phyloP scores from a whole-genome alignment of 2,329 filamentous ascomycete genomes.

The Rhinocladiella mackenziei region DNA sequence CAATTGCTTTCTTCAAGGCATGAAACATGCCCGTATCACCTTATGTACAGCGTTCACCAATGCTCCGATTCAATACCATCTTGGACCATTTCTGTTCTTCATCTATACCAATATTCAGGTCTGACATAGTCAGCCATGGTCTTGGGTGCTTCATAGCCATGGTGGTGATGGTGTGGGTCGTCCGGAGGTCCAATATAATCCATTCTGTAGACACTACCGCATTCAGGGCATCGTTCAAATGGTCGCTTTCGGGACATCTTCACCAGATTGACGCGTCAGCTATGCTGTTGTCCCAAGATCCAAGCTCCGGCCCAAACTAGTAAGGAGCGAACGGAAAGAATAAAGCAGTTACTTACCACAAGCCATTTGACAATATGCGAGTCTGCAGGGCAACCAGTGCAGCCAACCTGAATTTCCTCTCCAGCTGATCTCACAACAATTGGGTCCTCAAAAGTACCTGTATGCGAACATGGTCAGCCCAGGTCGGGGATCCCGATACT shows the following conservation, averaged over 20 bases:
- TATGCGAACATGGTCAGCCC: slow-evolving; percentile 1
- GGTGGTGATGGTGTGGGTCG: slow-evolving; percentile 57
- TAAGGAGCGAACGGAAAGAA: neutral
- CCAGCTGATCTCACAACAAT: slow-evolving; percentile 87
- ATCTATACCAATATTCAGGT: slow-evolving; percentile 81
- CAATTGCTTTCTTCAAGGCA: slow-evolving; percentile 10
- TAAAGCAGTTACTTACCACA: slow-evolving; percentile 58
- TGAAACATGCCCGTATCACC: slow-evolving; percentile 5
- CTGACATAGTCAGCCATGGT: slow-evolving; percentile 94
- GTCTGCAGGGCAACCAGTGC: slow-evolving; percentile 90
- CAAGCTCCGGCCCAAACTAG: neutral
- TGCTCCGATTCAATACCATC: neutral
- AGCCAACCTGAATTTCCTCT: slow-evolving; percentile 94
- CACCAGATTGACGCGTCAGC: slow-evolving; percentile 6
- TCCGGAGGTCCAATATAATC: slow-evolving; percentile 85
- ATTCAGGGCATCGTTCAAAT: slow-evolving; percentile 92
- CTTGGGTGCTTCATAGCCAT: slow-evolving; percentile 76
- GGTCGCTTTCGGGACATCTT: slow-evolving; percentile 85
- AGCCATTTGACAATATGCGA: slow-evolving; percentile 90
- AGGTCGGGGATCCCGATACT: neutral
- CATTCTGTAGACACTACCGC: slow-evolving; percentile 96
- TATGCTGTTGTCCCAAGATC: neutral
- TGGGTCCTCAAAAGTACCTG: slow-evolving; percentile 83
- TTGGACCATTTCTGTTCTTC: slow-evolving; percentile 21
- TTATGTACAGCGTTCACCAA: slow-evolving; percentile 19